These are phyloP conservation scores for Porphyra umbilicalis DNA, from an alignment of 31 red algal species.

Conservation along the genomic window DNA sequence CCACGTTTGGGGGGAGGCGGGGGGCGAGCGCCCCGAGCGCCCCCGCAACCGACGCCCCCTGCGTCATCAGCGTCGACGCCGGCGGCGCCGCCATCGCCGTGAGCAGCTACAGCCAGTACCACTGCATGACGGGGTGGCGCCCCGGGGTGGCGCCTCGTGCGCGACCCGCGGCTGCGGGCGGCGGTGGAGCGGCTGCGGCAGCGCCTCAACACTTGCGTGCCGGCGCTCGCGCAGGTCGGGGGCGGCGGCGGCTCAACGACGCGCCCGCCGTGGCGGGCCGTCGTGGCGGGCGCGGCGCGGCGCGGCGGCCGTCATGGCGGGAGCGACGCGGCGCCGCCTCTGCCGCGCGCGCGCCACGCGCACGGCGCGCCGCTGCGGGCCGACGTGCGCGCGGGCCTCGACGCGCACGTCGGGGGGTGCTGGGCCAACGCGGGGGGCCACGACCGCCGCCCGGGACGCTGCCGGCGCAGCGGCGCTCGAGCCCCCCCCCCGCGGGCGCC, in stretches of 20 bases:
- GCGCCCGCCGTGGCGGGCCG: neutral
- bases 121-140: conserved; percentile 46
- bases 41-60: no score
- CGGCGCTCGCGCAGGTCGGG: conserved; percentile 27
- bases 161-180: neutral
- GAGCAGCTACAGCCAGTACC: conserved; percentile 29
- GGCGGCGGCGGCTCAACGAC: conserved; percentile 8
- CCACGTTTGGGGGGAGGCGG: no score
- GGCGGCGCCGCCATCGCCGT: conserved; percentile 14
- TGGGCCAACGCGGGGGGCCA: neutral
- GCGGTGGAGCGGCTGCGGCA: conserved; percentile 20
- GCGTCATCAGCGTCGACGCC: neutral
- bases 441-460: neutral
- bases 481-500: conserved; percentile 9
- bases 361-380: neutral
- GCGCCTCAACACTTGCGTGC: conserved; percentile 36
- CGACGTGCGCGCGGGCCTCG: conserved; percentile 10
- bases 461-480: conserved; percentile 11
- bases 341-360: neutral
- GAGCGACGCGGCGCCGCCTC: neutral
- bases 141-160: conserved; percentile 34
- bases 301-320: no score
- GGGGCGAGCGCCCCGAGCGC: no score
- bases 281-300: neutral
- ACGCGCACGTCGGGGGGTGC: conserved; percentile 9